Percentiles rank a stretch among this genome's conserved stretches.
Evolutionary conservation across 75 land plant genomes (phyloP).

Genomic region (Pinus tabuliformis): DNA sequence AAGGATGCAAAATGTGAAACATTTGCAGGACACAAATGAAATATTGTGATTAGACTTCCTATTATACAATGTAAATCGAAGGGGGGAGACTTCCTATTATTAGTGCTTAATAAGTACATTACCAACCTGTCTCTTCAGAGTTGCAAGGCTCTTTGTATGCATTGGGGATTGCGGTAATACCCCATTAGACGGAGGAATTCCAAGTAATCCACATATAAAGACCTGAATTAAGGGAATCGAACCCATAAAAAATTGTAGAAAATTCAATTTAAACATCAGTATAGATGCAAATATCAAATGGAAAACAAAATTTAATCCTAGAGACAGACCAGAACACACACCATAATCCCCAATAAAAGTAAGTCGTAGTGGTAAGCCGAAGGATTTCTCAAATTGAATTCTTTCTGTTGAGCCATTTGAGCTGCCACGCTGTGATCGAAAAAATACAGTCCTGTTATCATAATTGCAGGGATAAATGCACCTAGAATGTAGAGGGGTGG

Average conservation of each 20-base stretch:
- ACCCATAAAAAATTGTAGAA: not conserved
- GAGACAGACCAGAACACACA: not conserved
- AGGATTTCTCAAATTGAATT: conserved; percentile 25
- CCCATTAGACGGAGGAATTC: conserved; percentile 91
- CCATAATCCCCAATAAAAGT: conserved; percentile 21
- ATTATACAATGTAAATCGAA: not conserved
- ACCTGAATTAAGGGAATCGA: conserved; percentile 32
- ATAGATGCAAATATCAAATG: not conserved
- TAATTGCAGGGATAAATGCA: conserved; percentile 27
- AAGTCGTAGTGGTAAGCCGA: conserved; percentile 26
- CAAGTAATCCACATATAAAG: conserved; percentile 74
- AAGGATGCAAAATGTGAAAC: not conserved
- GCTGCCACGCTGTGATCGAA: conserved; percentile 32
- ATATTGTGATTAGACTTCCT: not conserved
- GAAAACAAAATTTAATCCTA: not conserved
- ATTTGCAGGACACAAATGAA: not conserved
- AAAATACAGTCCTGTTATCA: conserved; percentile 23
- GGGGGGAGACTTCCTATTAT: not conserved
- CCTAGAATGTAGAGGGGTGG: conserved; percentile 18
- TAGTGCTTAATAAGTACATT: not conserved
- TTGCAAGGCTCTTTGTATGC: conserved; percentile 88
- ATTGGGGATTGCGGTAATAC: conserved; percentile 93
- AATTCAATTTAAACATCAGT: not conserved
- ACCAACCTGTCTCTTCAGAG: conserved; percentile 70
- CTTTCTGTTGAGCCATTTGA: conserved; percentile 33